phyloP scores from a whole-genome alignment of 2,329 filamentous ascomycete genomes.

The Arthroderma sp. region DNA sequence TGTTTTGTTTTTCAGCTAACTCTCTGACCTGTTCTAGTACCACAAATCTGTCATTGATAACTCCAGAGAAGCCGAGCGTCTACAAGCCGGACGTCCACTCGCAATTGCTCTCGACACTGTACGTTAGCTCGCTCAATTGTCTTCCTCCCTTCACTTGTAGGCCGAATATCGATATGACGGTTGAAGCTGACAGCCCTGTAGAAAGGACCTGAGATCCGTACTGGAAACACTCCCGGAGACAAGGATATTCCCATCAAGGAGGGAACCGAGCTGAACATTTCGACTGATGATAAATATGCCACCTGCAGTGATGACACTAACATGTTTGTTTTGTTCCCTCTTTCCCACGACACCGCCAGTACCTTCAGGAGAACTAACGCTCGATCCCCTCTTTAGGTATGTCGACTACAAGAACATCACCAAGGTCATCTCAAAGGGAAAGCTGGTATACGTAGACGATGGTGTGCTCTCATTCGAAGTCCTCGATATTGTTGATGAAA shows the following conservation, averaged over 20 bases:
- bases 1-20: not conserved
- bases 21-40: conserved; percentile 46
- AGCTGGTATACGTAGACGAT: conserved; percentile 96
- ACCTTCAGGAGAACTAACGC: not conserved
- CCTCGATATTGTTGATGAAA: conserved; percentile 69
- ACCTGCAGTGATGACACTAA: conserved; percentile 75
- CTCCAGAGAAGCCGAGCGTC: conserved; percentile 71
- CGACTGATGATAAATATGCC: conserved; percentile 87
- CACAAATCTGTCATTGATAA: conserved; percentile 98
- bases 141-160: too few relatives aligned
- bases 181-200: conserved; percentile 19
- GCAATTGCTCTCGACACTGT: conserved; percentile 83
- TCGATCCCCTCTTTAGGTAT: conserved; percentile 46
- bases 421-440: conserved; percentile 84
- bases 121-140: conserved; percentile 39
- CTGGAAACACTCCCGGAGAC: conserved; percentile 60
- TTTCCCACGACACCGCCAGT: not conserved
- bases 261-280: conserved; percentile 83
- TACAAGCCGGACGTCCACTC: conserved; percentile 68
- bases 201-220: conserved; percentile 80
- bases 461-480: conserved; percentile 96
- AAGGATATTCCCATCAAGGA: conserved; percentile 68
- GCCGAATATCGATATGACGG: not conserved
- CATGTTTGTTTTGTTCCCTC: conserved; percentile 62
- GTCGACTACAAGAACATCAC: conserved; percentile 99